Percentiles rank a stretch among this genome's conserved stretches.
phyloP scores from a whole-genome alignment of 2,329 filamentous ascomycete species.

The Emmonsiellopsis sp. region DNA sequence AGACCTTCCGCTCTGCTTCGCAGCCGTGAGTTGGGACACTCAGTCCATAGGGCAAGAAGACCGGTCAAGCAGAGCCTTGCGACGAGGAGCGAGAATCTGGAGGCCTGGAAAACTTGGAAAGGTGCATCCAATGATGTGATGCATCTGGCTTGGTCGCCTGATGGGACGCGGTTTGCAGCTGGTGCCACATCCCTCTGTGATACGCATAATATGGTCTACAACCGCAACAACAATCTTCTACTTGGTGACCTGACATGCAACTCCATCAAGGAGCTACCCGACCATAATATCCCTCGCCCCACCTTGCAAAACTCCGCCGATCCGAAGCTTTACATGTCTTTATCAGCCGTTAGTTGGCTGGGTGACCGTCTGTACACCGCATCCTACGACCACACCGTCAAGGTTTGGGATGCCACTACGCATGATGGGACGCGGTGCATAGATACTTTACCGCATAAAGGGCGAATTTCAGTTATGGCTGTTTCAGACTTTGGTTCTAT shows the following conservation, averaged over 20 bases:
- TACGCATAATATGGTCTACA: slow-evolving; percentile 50
- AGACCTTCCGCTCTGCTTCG: slow-evolving; percentile 15
- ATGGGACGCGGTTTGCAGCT: slow-evolving; percentile 47
- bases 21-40: slow-evolving; percentile 22
- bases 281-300: slow-evolving; percentile 41
- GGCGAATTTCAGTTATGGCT: slow-evolving; percentile 44
- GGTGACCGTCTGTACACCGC: slow-evolving; percentile 42
- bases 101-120: slow-evolving; percentile 41
- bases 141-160: slow-evolving; percentile 47
- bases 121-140: slow-evolving; percentile 52
- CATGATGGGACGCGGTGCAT: slow-evolving; percentile 20
- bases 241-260: slow-evolving; percentile 39
- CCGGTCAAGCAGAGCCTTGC: slow-evolving; percentile 18
- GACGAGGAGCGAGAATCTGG: slow-evolving; percentile 25
- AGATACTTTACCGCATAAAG: slow-evolving; percentile 35
- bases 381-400: slow-evolving; percentile 48
- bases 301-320: slow-evolving; percentile 43
- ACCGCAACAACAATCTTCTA: slow-evolving; percentile 48
- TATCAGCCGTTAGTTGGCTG: slow-evolving; percentile 47
- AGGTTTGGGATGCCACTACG: slow-evolving; percentile 44
- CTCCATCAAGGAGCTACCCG: slow-evolving; percentile 43
- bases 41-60: slow-evolving; percentile 5
- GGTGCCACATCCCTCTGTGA: slow-evolving; percentile 50
- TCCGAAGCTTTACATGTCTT: slow-evolving; percentile 46
- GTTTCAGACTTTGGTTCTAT: slow-evolving; percentile 32